Evolutionary conservation across 2,329 filamentous ascomycete species (phyloP).

Genomic region (Fusarium setosum): DNA sequence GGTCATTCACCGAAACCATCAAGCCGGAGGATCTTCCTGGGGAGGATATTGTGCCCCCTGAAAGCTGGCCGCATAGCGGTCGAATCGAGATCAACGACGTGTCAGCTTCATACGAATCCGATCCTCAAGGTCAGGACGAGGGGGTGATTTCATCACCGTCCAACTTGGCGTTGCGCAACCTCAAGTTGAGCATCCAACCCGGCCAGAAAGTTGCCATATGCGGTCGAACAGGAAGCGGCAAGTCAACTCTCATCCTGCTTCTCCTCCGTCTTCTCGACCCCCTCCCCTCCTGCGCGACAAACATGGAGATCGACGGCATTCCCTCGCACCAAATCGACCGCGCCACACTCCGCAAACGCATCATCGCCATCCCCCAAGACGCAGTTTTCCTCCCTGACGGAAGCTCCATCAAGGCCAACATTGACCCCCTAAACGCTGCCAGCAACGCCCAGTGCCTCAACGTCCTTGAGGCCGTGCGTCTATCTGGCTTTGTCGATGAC

Average conservation of each 20-base stretch:
- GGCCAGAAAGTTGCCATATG: constrained; percentile 52
- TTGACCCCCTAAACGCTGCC: constrained; percentile 53
- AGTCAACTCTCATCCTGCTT: constrained; percentile 55
- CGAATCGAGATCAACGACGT: constrained; percentile 45
- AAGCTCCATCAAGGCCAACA: constrained; percentile 53
- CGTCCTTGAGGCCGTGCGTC: constrained; percentile 49
- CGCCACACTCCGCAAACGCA: constrained; percentile 54
- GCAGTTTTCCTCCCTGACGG: constrained; percentile 61
- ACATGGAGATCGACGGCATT: constrained; percentile 57
- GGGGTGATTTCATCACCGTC: neutral
- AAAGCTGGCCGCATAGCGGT: constrained; percentile 48
- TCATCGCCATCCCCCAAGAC: constrained; percentile 66
- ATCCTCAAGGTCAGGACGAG: neutral
- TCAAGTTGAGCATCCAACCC: constrained; percentile 44
- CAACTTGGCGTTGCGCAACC: constrained; percentile 40
- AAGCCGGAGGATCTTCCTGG: constrained; percentile 37
- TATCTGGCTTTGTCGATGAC: constrained; percentile 47
- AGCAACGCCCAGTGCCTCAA: constrained; percentile 48
- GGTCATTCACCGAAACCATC: constrained; percentile 39
- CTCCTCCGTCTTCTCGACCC: constrained; percentile 57
- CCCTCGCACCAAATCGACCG: constrained; percentile 53
- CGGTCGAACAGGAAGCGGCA: constrained; percentile 55
- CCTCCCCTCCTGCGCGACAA: constrained; percentile 28
- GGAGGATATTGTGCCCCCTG: constrained; percentile 28
- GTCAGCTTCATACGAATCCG: constrained; percentile 48